Evolutionary conservation across 108 stramenopile species (phyloP), one percentile per base, ranked within the genome.

Genomic region (Chaetoceros muelleri): DNA sequence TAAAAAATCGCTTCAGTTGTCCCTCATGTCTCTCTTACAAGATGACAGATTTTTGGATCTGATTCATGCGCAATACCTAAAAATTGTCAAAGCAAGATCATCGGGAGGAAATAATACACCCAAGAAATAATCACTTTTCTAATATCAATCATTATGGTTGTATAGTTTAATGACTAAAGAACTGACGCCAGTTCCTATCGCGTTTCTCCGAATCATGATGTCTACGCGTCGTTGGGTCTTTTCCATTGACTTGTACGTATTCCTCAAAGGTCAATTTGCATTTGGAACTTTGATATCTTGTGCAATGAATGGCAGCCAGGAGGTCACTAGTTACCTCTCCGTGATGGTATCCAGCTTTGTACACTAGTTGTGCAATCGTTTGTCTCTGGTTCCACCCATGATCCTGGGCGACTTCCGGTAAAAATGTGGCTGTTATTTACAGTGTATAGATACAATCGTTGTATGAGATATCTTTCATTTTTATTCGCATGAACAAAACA

Each of bases 41-140:
- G 91, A 93, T 64, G 91, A 93, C 45, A 73, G 85, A 30, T 93
- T 93, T 73, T 61, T 93, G 48, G 87, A 88, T 71, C 58, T 93
- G 26, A 65, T 93, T 44, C 91, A 93, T 70, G 82, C 85, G 0
- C 87, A 93, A 60, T 93, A 93, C 62, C 62, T 93, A 45, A 86
- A 85, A 58, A 87, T 93, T 23, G 74, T 78, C 0, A 75, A 76
- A 58, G 73, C 82, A 2, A 72, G 85, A 30, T 66, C 76, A 46
- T 44, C 30, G n/a, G 56, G 57, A 26, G 60, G 63, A 26, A 61
- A 68, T 19, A 52, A 64, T n/a, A n/a, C n/a, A n/a, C n/a, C n/a
- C n/a, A n/a, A n/a, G n/a, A n/a, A n/a, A n/a, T n/a, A n/a, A n/a
- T n/a, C n/a, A n/a, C n/a, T n/a, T n/a, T n/a, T n/a, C n/a, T n/a